These are phyloP conservation scores for Tilletia indica DNA, from an alignment of 1,284 basidiomycete species.

Conservation along the genomic window DNA sequence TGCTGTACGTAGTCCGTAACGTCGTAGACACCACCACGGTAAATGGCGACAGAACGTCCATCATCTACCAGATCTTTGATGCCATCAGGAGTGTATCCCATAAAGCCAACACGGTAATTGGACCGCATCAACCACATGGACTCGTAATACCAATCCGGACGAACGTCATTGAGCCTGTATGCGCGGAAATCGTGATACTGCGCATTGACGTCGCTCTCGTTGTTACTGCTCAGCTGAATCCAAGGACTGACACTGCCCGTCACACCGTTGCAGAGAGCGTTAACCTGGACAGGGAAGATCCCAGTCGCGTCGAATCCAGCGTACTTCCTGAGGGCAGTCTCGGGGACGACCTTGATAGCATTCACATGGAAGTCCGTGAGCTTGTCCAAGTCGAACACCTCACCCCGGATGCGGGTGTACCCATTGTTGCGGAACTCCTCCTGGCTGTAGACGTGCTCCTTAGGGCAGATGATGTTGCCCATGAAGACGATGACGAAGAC, in stretches of 20 bases:
- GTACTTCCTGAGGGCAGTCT: slow-evolving; percentile 75
- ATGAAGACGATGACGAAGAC: slow-evolving; percentile 91
- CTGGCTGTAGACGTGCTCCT: slow-evolving; percentile 81
- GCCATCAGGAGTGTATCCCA: slow-evolving; percentile 79
- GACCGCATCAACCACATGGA: slow-evolving; percentile 71
- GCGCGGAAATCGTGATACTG: slow-evolving; percentile 91
- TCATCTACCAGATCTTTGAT: slow-evolving; percentile 69
- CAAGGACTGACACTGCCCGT: slow-evolving; percentile 78
- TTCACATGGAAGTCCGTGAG: slow-evolving; percentile 62
- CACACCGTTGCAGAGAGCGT: slow-evolving; percentile 85
- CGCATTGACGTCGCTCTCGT: slow-evolving; percentile 71
- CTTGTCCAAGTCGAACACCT: slow-evolving; percentile 76
- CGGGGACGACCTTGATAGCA: slow-evolving; percentile 72
- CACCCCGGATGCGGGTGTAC: slow-evolving; percentile 80
- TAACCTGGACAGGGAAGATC: slow-evolving; percentile 95
- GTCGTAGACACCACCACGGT: slow-evolving; percentile 83
- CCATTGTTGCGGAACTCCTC: slow-evolving; percentile 75
- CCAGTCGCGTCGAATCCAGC: slow-evolving; percentile 74
- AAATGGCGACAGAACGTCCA: slow-evolving; percentile 72
- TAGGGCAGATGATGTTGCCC: slow-evolving; percentile 86
- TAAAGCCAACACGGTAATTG: slow-evolving; percentile 80
- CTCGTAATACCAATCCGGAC: slow-evolving; percentile 98
- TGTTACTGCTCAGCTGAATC: slow-evolving; percentile 74
- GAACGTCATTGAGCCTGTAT: slow-evolving; percentile 71
- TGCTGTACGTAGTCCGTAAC: slow-evolving; percentile 69